Conservation (phyloP, 768 basidiomycete species). For the Termitomyces sp. region DNA sequence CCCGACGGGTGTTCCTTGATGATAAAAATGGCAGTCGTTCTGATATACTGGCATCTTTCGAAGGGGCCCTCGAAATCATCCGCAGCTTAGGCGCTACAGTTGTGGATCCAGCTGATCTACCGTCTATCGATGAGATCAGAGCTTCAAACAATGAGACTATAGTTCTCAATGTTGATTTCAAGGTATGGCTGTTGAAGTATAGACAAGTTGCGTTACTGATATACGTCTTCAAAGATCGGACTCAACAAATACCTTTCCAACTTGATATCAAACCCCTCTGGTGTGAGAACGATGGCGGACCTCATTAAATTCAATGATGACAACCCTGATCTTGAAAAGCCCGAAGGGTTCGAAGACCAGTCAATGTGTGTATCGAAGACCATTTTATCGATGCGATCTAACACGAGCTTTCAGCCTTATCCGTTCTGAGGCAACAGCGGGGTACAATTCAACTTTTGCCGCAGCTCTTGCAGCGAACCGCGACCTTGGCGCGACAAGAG, state of each 20-base stretch:
- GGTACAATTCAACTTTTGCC: slow-evolving; percentile 43
- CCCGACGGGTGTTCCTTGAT: slow-evolving; percentile 38
- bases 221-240: slow-evolving; percentile 33
- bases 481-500: slow-evolving; percentile 47
- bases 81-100: slow-evolving; percentile 45
- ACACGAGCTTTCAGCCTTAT: slow-evolving; percentile 29
- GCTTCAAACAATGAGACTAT: slow-evolving; percentile 49
- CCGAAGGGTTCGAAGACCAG: slow-evolving; percentile 37
- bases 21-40: slow-evolving; percentile 31
- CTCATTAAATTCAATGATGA: slow-evolving; percentile 57
- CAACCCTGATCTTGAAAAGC: slow-evolving; percentile 50
- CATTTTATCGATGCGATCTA: neutral
- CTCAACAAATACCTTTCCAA: slow-evolving; percentile 47
- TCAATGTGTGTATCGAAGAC: slow-evolving; percentile 25
- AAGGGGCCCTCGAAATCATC: slow-evolving; percentile 36
- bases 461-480: slow-evolving; percentile 42
- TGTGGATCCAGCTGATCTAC: slow-evolving; percentile 62
- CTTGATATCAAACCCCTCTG: slow-evolving; percentile 52
- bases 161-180: slow-evolving; percentile 56
- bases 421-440: slow-evolving; percentile 35
- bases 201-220: neutral
- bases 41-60: slow-evolving; percentile 37
- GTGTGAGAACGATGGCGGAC: slow-evolving; percentile 53
- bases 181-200: slow-evolving; percentile 32
- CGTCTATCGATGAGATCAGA: slow-evolving; percentile 52